A percentile compares a stretch with the other conserved stretches of the same genome.
These are phyloP conservation scores for Jamesozyma piceae DNA, from an alignment of 805 yeast species.

Conservation along the genomic window DNA sequence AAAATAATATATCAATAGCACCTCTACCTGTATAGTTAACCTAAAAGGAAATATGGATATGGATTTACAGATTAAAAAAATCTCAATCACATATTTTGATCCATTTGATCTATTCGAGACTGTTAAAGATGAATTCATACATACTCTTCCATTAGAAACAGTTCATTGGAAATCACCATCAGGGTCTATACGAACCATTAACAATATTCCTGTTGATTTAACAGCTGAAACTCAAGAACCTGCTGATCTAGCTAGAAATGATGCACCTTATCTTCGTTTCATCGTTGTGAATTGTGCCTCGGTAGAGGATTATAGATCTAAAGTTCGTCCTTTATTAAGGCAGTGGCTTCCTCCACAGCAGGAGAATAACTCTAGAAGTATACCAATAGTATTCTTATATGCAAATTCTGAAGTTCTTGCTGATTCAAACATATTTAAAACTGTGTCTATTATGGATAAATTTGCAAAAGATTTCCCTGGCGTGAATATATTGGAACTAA, in stretches of 20 bases:
- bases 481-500: constrained; percentile 22
- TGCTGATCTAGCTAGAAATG: neutral
- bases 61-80: constrained; percentile 1
- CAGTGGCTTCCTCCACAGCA: constrained; percentile 56
- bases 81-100: constrained; percentile 28
- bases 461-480: constrained; percentile 27
- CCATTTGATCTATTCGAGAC: constrained; percentile 29
- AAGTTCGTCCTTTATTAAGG: constrained; percentile 69
- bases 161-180: constrained; percentile 26
- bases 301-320: constrained; percentile 66
- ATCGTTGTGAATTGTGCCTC: constrained; percentile 60
- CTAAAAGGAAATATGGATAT: constrained; percentile 1
- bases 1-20: no score
- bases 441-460: constrained; percentile 26
- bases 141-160: constrained; percentile 24
- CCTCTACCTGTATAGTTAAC: no score
- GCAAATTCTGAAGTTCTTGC: constrained; percentile 23
- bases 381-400: constrained; percentile 22
- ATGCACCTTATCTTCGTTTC: constrained; percentile 44
- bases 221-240: constrained; percentile 10
- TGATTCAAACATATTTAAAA: constrained; percentile 23
- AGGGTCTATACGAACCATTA: constrained; percentile 22
- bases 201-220: constrained; percentile 17
- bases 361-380: constrained; percentile 1
- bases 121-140: constrained; percentile 22